These are phyloP conservation scores for Starmerella kuoi DNA, from an alignment of 805 yeast genomes.

Conservation along the genomic window DNA sequence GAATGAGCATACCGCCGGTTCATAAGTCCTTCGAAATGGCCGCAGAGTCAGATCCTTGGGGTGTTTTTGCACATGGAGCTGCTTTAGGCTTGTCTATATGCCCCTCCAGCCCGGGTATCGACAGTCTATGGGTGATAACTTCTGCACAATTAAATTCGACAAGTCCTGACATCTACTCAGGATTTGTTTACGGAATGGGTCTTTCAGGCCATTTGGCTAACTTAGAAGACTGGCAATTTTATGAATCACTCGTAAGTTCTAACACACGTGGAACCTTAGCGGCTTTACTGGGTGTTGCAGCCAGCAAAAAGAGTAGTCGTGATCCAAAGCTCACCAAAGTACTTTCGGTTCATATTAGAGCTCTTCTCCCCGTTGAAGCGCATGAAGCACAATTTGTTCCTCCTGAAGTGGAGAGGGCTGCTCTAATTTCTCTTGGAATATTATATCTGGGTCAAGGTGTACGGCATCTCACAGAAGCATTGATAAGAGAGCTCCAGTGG, in stretches of 20 bases:
- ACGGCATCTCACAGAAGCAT: slow-evolving; percentile 70
- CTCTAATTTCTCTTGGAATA: slow-evolving; percentile 79
- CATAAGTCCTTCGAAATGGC: slow-evolving; percentile 8
- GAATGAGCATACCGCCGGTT: slow-evolving; percentile 5
- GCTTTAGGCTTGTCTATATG: slow-evolving; percentile 74
- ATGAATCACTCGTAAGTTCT: slow-evolving; percentile 83
- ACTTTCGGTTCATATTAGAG: slow-evolving; percentile 82
- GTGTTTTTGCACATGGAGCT: slow-evolving; percentile 72
- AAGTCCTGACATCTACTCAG: slow-evolving; percentile 76
- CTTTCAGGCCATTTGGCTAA: slow-evolving; percentile 73
- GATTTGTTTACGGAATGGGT: slow-evolving; percentile 85
- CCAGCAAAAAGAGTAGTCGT: slow-evolving; percentile 71
- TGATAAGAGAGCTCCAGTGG: slow-evolving; percentile 48
- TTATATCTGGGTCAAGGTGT: slow-evolving; percentile 68
- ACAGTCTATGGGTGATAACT: slow-evolving; percentile 81
- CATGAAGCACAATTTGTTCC: slow-evolving; percentile 61
- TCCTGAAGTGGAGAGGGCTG: slow-evolving; percentile 77
- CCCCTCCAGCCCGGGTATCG: slow-evolving; percentile 51
- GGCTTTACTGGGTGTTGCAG: slow-evolving; percentile 80
- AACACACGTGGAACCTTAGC: slow-evolving; percentile 78
- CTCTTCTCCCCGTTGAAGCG: slow-evolving; percentile 75
- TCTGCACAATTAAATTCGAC: slow-evolving; percentile 45
- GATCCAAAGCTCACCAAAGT: slow-evolving; percentile 81
- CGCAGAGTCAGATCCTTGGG: slow-evolving; percentile 8
- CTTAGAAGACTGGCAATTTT: slow-evolving; percentile 93